Base-by-base conservation (phyloP, 495 filamentous ascomycete species). In the Lophium mytilinum region DNA sequence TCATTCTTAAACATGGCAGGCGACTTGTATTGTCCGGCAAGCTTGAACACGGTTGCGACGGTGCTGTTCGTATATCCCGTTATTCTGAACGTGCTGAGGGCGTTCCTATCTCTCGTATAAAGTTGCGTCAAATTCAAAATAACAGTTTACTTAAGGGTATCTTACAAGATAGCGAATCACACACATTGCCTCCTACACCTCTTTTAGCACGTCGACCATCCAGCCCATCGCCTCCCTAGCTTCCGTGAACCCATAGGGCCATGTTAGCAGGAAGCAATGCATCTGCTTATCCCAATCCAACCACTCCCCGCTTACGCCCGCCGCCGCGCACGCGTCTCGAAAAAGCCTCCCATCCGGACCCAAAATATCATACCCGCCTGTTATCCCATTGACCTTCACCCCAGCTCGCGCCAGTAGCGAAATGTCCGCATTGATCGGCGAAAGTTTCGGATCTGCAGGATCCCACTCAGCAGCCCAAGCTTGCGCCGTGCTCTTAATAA, bases 281-380 rank as follows among this genome's bases (percentile, higher is more conserved):
- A 78, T 73, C 63, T 75, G 72, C 61, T 69, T 73, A 12, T 76
- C 72, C 73, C 72, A 76, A 15, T 69, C 56, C 55, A 77, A 48
- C 73, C 72, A 75, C 54, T 72, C 59, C 9, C 73, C 71, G 18
- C 47, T 21, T 12, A 74, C 68, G 9, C 69, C 68, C 33, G 55
- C 60, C n/a, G 66, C 36, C 36, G 43, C 57, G 30, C 59, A 70
- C 42, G 60, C 67, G 24, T 75, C 61, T 17, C 67, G 46, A 50
- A 75, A 74, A 11, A 66, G 12, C 35, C 70, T 33, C 4, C 64
- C 68, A 61, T 76, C 75, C 0, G 74, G 69, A 7, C 60, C 50
- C 33, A 74, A 62, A 4, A 76, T 68, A 63, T 76, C 73, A 49
- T 69, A 68, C 1, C 61, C 58, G 10, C 66, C 70, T 2, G 66